Evolutionary conservation across 2,329 filamentous ascomycete genomes (phyloP).

Genomic region (Diaporthe vexans): DNA sequence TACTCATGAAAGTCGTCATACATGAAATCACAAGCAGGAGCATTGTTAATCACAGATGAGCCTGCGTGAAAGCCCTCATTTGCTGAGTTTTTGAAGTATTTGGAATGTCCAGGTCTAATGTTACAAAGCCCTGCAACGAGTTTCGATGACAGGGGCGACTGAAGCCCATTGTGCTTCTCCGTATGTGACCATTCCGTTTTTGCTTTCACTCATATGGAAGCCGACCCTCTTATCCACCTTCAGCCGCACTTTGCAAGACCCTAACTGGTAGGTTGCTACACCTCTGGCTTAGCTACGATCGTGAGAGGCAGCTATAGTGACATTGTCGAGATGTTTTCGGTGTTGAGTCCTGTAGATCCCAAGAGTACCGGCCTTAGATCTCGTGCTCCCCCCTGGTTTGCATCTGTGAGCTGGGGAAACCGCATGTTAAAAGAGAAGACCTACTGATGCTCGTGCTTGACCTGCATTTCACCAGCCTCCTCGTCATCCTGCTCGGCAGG

Average conservation of each 20-base stretch:
- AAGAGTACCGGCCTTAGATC: not conserved
- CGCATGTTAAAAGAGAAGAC: not conserved
- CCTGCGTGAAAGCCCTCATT: not conserved
- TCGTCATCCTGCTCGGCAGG: conserved; percentile 13
- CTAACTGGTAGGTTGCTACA: conserved; percentile 11
- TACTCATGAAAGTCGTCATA: not conserved
- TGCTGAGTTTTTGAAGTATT: not conserved
- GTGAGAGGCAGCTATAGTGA: conserved; percentile 35
- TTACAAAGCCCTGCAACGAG: conserved; percentile 28
- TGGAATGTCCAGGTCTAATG: conserved; percentile 18
- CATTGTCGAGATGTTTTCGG: not conserved
- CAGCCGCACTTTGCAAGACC: conserved; percentile 8
- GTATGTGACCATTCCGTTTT: not conserved
- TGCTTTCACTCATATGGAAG: not conserved
- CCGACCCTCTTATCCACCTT: not conserved
- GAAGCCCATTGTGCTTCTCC: not conserved
- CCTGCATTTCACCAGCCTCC: not conserved
- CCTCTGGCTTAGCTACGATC: not conserved
- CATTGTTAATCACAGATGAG: not conserved
- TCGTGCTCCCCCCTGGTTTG: conserved; percentile 38
- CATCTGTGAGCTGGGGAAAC: not conserved
- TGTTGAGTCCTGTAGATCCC: not conserved
- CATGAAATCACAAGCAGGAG: not conserved
- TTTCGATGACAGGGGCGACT: conserved; percentile 6
- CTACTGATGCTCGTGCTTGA: conserved; percentile 37